These are phyloP conservation scores for Naumovozyma dairenensis DNA, from an alignment of 805 yeast species.

Conservation along the genomic window DNA sequence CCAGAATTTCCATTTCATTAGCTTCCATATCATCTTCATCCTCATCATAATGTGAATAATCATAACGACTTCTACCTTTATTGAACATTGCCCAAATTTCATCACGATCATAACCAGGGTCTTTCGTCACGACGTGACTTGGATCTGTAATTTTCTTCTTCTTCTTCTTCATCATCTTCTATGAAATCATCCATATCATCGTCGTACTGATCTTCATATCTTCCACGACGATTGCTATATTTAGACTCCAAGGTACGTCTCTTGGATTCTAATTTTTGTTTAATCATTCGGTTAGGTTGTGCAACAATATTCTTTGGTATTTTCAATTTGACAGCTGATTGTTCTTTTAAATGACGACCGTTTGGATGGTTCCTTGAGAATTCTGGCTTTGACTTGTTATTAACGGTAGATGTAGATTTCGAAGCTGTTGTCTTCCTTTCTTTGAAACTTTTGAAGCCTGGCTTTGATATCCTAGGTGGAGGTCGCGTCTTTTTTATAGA, in stretches of 20 bases:
- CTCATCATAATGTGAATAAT: constrained; percentile 33
- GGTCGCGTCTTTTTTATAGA: neutral
- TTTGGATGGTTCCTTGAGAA: no score
- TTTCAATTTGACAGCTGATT: constrained; percentile 8
- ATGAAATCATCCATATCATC: constrained; percentile 19
- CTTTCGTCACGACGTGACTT: constrained; percentile 11
- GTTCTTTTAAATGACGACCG: constrained; percentile 1
- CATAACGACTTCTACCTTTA: constrained; percentile 45
- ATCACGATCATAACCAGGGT: constrained; percentile 59
- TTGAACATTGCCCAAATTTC: constrained; percentile 87
- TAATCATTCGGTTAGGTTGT: constrained; percentile 47
- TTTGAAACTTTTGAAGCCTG: constrained; percentile 10
- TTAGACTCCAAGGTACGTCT: constrained; percentile 12
- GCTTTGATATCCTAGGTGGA: constrained; percentile 6
- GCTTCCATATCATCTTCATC: constrained; percentile 76
- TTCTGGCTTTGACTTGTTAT: no score
- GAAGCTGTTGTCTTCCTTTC: neutral
- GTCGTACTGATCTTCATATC: constrained; percentile 11
- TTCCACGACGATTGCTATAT: neutral
- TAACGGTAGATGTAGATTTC: no score
- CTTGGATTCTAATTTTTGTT: constrained; percentile 34
- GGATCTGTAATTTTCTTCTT: constrained; percentile 37
- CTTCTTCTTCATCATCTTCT: constrained; percentile 39
- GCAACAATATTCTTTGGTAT: constrained; percentile 31
- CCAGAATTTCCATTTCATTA: constrained; percentile 77